These are phyloP conservation scores for Gonium pectorale DNA, from an alignment of 139 green algal genomes.

Conservation along the genomic window DNA sequence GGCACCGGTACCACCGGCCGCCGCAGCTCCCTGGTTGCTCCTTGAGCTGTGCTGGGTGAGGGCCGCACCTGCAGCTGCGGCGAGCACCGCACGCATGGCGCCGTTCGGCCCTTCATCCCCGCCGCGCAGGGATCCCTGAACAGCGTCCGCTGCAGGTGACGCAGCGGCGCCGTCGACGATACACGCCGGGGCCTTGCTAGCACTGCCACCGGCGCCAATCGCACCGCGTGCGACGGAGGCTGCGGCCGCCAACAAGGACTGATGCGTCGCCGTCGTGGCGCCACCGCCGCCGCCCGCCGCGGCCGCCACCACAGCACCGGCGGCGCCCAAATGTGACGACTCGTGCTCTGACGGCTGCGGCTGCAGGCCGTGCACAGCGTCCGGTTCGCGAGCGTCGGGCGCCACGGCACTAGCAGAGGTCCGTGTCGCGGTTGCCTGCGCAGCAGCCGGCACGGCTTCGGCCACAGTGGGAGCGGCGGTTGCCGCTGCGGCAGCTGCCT, in stretches of 20 bases:
- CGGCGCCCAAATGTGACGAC: neutral
- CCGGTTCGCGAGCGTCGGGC: too few species aligned
- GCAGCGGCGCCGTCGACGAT: neutral
- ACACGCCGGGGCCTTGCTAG: too few species aligned
- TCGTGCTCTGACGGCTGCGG: slow-evolving; percentile 3
- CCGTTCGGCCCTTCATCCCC: too few species aligned
- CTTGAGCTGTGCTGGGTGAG: slow-evolving; percentile 18
- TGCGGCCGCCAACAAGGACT: neutral
- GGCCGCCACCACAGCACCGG: neutral
- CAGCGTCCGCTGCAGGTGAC: too few species aligned
- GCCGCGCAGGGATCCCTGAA: too few species aligned
- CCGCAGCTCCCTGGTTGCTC: neutral
- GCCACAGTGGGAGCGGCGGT: neutral
- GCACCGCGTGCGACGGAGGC: neutral
- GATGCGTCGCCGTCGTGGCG: too few species aligned
- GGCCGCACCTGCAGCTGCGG: neutral
- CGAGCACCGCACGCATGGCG: neutral
- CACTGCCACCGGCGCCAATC: neutral
- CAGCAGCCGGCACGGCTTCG: neutral
- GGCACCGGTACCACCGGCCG: neutral
- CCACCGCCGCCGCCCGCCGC: neutral
- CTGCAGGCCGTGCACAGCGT: too few species aligned
- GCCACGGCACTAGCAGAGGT: too few species aligned
- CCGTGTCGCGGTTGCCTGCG: too few species aligned
- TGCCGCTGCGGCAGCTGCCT: slow-evolving; percentile 8